Evolutionary conservation across 805 yeast genomes (phyloP).

Genomic region (Priceomyces fermenticarens): DNA sequence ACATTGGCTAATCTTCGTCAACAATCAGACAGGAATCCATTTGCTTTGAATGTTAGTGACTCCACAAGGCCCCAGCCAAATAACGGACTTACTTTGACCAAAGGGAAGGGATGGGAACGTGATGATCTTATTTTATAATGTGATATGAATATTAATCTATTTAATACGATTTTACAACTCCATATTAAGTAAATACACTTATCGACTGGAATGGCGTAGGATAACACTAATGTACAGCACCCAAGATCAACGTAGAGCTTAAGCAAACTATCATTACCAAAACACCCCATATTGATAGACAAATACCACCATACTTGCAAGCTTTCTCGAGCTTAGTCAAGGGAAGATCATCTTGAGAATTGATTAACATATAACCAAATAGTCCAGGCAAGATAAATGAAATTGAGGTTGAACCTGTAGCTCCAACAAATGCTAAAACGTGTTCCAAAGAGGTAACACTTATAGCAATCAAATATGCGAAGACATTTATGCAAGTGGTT

Average conservation of each 20-base stretch:
- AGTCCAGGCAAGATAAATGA: slow-evolving; percentile 77
- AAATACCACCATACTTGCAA: slow-evolving; percentile 39
- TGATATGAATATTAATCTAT: too few species aligned
- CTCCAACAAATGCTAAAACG: slow-evolving; percentile 72
- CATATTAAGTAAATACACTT: neutral
- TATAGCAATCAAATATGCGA: slow-evolving; percentile 56
- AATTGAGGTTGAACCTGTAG: slow-evolving; percentile 79
- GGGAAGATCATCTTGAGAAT: slow-evolving; percentile 26
- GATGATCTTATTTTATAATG: slow-evolving; percentile 25
- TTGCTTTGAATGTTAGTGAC: slow-evolving; percentile 45
- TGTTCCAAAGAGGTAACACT: slow-evolving; percentile 62
- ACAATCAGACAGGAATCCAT: slow-evolving; percentile 62
- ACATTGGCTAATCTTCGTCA: slow-evolving; percentile 64
- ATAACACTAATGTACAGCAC: slow-evolving; percentile 28
- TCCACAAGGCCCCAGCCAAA: slow-evolving; percentile 34
- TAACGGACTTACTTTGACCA: slow-evolving; percentile 28
- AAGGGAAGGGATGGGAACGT: slow-evolving; percentile 41
- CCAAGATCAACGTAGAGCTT: slow-evolving; percentile 46
- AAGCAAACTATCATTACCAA: slow-evolving; percentile 54
- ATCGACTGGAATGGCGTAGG: too few species aligned
- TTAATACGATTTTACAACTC: neutral
- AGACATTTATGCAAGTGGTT: slow-evolving; percentile 44
- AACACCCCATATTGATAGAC: slow-evolving; percentile 51
- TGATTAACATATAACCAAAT: slow-evolving; percentile 64
- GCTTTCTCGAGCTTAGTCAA: slow-evolving; percentile 26